phyloP scores from a whole-genome alignment of 2,329 filamentous ascomycete species.

The Nothophoma quercina region DNA sequence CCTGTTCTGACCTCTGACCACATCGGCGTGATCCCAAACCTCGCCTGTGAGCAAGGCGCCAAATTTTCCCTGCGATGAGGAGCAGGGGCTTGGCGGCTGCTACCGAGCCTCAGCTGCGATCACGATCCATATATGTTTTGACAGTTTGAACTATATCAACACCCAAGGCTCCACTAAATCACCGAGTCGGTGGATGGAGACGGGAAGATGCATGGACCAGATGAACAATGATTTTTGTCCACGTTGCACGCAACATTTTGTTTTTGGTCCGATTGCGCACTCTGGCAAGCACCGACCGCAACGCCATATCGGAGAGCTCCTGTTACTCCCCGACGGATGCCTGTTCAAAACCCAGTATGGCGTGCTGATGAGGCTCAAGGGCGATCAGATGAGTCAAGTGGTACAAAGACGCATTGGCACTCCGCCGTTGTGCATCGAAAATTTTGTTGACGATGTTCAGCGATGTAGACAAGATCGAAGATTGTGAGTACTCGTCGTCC shows the following conservation, averaged over 20 bases:
- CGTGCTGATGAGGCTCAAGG: conserved; percentile 7
- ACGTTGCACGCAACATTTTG: not conserved
- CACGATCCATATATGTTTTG: conserved; percentile 7
- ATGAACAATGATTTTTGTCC: conserved; percentile 1
- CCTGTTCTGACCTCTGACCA: conserved; percentile 31
- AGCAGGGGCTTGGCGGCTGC: conserved; percentile 15
- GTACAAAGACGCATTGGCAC: not conserved
- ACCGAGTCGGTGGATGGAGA: conserved; percentile 5
- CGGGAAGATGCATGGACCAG: conserved; percentile 9
- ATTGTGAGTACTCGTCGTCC: not conserved
- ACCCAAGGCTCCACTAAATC: conserved; percentile 8
- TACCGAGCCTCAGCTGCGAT: conserved; percentile 8
- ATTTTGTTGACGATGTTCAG: conserved; percentile 7
- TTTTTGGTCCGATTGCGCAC: not conserved
- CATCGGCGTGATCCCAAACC: conserved; percentile 24
- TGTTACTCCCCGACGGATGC: conserved; percentile 7
- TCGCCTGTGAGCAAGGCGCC: not conserved
- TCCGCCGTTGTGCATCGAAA: not conserved
- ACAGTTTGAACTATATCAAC: conserved; percentile 6
- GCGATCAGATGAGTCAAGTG: conserved; percentile 10
- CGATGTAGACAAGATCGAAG: not conserved
- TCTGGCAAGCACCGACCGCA: not conserved
- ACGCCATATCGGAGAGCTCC: conserved; percentile 8
- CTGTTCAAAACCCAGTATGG: conserved; percentile 9
- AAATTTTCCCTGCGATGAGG: not conserved